Base-by-base conservation (phyloP, 2,329 filamentous ascomycete genomes). In the Ascochyta rabiei region DNA sequence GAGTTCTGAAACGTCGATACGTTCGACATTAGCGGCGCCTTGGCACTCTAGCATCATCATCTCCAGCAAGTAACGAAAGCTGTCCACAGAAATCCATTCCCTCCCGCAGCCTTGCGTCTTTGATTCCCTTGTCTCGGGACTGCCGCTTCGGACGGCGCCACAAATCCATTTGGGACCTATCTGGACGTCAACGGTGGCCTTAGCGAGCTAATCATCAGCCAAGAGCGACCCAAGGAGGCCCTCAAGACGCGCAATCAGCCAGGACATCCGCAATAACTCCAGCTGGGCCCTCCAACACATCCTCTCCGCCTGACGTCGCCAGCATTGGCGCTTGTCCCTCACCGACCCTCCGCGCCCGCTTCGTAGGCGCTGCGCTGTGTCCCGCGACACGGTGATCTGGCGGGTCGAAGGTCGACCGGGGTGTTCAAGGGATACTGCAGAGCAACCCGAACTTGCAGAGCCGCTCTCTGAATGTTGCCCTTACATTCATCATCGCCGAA, bases 381-480 rank as follows among this genome's bases (percentile, higher is more conserved):
- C 45, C 61, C 59, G 56, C 61, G 53, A 53, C 46, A 60, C 57
- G 61, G 63, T 67, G 60, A 63, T 63, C 64, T 68, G 63, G 70
- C 65, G 67, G 69, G 71, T 70, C 62, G 56, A 67, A 62, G 60
- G 65, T 64, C 66, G 67, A 63, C 66, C 63, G 69, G 72, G 72
- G 66, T 64, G 60, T 56, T 65, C 69, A 74, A 71, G 70, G 67
- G 71, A 75, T 66, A 70, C 58, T 60, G 58, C 59, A 63, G 56
- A 61, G 63, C 63, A 61, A 64, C 61, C 64, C 60, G 42, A 60
- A 57, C 56, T 60, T 67, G 56, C 49, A 57, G 57, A 45, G 48
- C 53, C 61, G 59, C 63, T 57, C 57, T 64, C 71, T 76, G 75
- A 73, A 86, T 87, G 85, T 78, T 87, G 71, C 85, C 85, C 62